phyloP scores from a whole-genome alignment of 75 land plant genomes.

The Isoetes taiwanensis region DNA sequence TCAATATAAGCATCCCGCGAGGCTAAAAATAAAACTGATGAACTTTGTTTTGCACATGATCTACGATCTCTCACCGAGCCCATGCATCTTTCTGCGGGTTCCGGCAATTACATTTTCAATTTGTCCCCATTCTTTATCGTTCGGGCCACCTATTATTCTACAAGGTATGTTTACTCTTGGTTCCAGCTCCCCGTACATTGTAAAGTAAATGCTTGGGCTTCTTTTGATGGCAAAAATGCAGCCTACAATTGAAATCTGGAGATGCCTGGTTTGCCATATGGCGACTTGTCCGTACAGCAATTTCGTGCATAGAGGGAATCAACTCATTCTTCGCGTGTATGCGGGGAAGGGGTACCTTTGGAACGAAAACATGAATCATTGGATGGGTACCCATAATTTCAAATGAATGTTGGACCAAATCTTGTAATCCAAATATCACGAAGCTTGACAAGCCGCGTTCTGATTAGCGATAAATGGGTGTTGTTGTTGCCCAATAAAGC shows the following conservation, averaged over 20 bases:
- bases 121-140: conserved; percentile 95
- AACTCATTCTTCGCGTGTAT: conserved; percentile 66
- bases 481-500: too few species aligned
- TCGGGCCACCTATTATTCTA: conserved; percentile 78
- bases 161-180: conserved; percentile 74
- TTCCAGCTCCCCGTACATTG: conserved; percentile 70
- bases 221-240: conserved; percentile 88
- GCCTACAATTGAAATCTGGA: conserved; percentile 58
- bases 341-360: conserved; percentile 83
- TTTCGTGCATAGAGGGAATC: conserved; percentile 68
- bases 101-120: conserved; percentile 95
- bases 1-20: conserved; percentile 99
- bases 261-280: conserved; percentile 82
- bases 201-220: conserved; percentile 87
- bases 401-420: too few species aligned
- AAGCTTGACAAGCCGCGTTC: too few species aligned
- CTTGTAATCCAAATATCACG: too few species aligned
- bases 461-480: too few species aligned
- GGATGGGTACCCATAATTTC: too few species aligned
- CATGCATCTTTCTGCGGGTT: conserved; percentile 58
- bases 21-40: conserved; percentile 19
- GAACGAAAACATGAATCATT: conserved; percentile 89
- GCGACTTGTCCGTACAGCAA: conserved; percentile 91
- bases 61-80: too few species aligned
- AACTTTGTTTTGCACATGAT: neutral